phyloP scores from a whole-genome alignment of 1,284 basidiomycete genomes.

The Vanrija sp. region DNA sequence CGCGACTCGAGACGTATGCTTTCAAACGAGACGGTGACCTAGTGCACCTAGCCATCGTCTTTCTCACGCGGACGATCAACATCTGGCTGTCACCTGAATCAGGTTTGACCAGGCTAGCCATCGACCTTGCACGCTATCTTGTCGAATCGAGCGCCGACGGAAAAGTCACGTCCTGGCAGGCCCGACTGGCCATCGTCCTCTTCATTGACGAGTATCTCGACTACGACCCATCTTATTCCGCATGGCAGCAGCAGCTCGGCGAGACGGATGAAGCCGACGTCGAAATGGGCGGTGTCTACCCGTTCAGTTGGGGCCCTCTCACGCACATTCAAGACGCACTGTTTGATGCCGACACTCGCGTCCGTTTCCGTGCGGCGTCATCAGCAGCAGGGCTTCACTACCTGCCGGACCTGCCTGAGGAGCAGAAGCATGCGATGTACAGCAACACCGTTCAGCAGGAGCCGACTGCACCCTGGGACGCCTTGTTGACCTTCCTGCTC shows the following conservation, averaged over 20 bases:
- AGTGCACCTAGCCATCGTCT: slow-evolving; percentile 57
- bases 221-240: slow-evolving; percentile 53
- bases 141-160: slow-evolving; percentile 51
- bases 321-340: slow-evolving; percentile 56
- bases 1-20: slow-evolving; percentile 58
- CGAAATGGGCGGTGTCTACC: slow-evolving; percentile 18
- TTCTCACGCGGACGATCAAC: slow-evolving; percentile 62
- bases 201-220: slow-evolving; percentile 66
- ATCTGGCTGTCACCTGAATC: slow-evolving; percentile 59
- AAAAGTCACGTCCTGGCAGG: slow-evolving; percentile 61
- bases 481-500: slow-evolving; percentile 72
- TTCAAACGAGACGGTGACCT: slow-evolving; percentile 59
- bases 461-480: slow-evolving; percentile 52
- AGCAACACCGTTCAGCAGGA: slow-evolving; percentile 16
- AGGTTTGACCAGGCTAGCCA: slow-evolving; percentile 53
- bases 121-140: slow-evolving; percentile 58
- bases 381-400: slow-evolving; percentile 54
- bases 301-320: slow-evolving; percentile 15
- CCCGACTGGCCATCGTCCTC: slow-evolving; percentile 61
- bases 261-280: slow-evolving; percentile 27
- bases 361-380: slow-evolving; percentile 71
- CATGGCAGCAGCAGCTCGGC: slow-evolving; percentile 25
- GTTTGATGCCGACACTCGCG: slow-evolving; percentile 75
- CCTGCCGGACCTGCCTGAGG: slow-evolving; percentile 18
- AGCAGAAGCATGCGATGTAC: slow-evolving; percentile 26